phyloP scores from a whole-genome alignment of 2,329 filamentous ascomycete species.

The Aspergillus uvarum region DNA sequence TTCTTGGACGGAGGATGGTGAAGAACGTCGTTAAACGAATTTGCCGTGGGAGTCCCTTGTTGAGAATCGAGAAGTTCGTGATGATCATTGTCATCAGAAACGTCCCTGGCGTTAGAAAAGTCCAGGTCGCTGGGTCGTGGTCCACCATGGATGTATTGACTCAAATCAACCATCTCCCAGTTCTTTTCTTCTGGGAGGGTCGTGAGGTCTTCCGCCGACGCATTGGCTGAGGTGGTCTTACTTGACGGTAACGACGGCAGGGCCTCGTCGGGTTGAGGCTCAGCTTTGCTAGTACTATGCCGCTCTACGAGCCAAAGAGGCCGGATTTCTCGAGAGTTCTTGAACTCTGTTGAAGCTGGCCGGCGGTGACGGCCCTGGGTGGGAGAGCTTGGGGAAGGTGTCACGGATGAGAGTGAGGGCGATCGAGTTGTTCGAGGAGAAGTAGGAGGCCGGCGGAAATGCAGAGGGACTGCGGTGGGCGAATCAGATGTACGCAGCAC shows the following conservation, averaged over 20 bases:
- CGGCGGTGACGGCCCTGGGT: conserved; percentile 47
- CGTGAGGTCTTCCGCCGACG: conserved; percentile 46
- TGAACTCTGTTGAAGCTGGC: conserved; percentile 54
- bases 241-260: conserved; percentile 54
- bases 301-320: conserved; percentile 80
- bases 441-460: conserved; percentile 53
- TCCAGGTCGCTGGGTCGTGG: conserved; percentile 29
- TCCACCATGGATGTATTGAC: conserved; percentile 16
- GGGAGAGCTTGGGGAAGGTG: conserved; percentile 44
- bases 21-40: conserved; percentile 42
- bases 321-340: conserved; percentile 65
- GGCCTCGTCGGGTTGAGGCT: conserved; percentile 40
- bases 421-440: conserved; percentile 47
- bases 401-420: conserved; percentile 39
- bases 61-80: conserved; percentile 59
- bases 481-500: conserved; percentile 38
- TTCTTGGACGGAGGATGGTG: conserved; percentile 26
- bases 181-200: conserved; percentile 28
- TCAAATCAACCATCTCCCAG: conserved; percentile 34
- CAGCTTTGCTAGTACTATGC: conserved; percentile 46
- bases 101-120: conserved; percentile 35
- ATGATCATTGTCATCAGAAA: conserved; percentile 32
- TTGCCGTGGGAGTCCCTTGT: conserved; percentile 68
- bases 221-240: conserved; percentile 48
- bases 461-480: conserved; percentile 57